Conservation (phyloP, 768 basidiomycete genomes). For the Leucosporidium scottii region DNA sequence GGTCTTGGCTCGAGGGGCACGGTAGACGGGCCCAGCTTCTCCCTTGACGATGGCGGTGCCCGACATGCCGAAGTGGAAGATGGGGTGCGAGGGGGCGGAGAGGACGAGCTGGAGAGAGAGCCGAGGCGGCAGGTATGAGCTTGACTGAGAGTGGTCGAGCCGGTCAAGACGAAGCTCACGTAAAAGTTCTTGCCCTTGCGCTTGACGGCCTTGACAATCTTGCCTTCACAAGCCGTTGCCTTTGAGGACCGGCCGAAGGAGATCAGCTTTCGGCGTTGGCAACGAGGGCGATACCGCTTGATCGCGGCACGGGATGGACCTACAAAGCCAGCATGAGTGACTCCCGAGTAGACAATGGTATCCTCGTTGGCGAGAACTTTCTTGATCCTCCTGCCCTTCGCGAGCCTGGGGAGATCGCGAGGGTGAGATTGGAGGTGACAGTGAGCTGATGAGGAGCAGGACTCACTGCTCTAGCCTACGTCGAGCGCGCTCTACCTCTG, state of each 20-base stretch:
- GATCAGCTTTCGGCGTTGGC: neutral
- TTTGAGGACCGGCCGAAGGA: neutral
- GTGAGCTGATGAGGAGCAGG: no score
- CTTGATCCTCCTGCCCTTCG: slow-evolving; percentile 24
- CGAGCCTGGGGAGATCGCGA: slow-evolving; percentile 8
- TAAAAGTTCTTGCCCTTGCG: slow-evolving; percentile 38
- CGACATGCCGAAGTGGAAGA: slow-evolving; percentile 36
- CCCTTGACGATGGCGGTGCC: slow-evolving; percentile 26
- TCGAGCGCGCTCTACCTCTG: neutral
- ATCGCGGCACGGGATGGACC: neutral
- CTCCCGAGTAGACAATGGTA: slow-evolving; percentile 30
- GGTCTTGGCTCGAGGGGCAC: slow-evolving; percentile 25
- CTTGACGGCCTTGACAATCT: slow-evolving; percentile 22
- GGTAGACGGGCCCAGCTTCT: slow-evolving; percentile 23
- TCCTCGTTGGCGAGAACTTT: slow-evolving; percentile 23
- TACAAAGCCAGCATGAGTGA: slow-evolving; percentile 20
- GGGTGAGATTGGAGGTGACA: neutral
- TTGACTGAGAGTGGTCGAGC: no score
- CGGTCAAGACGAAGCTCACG: slow-evolving; percentile 33
- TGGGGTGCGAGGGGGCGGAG: slow-evolving; percentile 11
- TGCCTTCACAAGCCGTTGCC: slow-evolving; percentile 16
- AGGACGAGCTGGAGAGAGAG: slow-evolving; percentile 19
- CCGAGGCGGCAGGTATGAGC: no score
- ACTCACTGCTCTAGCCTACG: neutral
- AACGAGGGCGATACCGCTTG: no score